Evolutionary conservation across 805 yeast genomes (phyloP), one percentile per base, ranked within the genome.

Genomic region (Yamadazyma akitaensis): DNA sequence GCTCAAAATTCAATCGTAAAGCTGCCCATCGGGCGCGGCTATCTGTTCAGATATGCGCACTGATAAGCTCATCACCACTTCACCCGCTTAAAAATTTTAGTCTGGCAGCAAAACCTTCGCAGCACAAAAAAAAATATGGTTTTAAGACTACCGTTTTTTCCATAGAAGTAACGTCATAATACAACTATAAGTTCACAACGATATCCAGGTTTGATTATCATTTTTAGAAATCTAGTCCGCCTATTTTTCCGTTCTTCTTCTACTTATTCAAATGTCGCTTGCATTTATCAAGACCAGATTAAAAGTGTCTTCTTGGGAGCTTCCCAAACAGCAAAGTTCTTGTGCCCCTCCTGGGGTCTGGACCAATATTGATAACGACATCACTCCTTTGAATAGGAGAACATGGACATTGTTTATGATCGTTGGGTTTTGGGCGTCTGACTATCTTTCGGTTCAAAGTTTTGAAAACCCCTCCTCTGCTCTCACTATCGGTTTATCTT

Each of bases 351-450:
- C 48, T 1, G 53, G 53, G 2, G 50, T 50, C 2, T 50, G 50
- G 50, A 50, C 53, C 4, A 50, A 50, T 39, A 40, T 46, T 17
- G 53, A 50, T 39, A 50, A 50, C 36, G 53, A 50, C 33, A 36
- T 50, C 5, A 50, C 53, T 5, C 50, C 50, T 3, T n/a, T 39
- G 6, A 12, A 13, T 17, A 36, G 50, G 37, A 40, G 53, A 46
- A 50, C 53, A 11, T 50, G 53, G 53, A 43, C 34, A 25, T 19
- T 50, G 5, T 46, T 30, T 13, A 50, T 44, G 48, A 47, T 50
- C 12, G 25, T 50, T n/a, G 53, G 53, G 21, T 50, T 50, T 36
- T 50, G 53, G 53, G 53, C 53, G 12, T 37, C 44, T 8, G 53
- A 50, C 28, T 50, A 50, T 35, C 42, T 50, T 21, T 46, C 50